A percentile compares a stretch with the other conserved stretches of the same genome.
phyloP scores from a whole-genome alignment of 106 monocot genomes.

The Dendrobium officinale region DNA sequence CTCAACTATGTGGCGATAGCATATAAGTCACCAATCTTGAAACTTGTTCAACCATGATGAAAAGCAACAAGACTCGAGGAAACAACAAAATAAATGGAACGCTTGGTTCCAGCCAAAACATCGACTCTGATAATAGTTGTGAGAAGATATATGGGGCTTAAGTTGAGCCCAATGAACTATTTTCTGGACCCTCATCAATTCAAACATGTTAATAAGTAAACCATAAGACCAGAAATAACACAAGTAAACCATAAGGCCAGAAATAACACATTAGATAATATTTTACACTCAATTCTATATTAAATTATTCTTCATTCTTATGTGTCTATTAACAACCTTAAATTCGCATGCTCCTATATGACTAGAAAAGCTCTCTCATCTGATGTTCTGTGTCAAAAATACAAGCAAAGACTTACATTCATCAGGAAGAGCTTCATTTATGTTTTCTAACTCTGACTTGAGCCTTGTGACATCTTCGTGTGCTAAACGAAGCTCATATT shows the following conservation, averaged over 20 bases:
- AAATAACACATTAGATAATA: background rate
- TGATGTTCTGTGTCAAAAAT: background rate
- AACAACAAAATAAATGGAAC: background rate
- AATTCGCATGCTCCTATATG: background rate
- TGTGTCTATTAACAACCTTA: background rate
- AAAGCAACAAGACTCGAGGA: background rate
- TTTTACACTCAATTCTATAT: background rate
- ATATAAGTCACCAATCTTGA: background rate
- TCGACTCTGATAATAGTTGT: no score
- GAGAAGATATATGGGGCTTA: background rate
- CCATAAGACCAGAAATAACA: background rate
- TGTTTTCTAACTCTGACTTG: constrained; percentile 66
- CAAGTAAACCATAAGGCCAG: background rate
- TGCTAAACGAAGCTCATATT: constrained; percentile 90
- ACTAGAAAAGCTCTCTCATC: background rate
- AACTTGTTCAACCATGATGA: background rate
- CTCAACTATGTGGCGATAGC: background rate
- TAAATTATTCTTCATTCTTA: background rate
- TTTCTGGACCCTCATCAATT: background rate
- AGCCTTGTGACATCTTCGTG: constrained; percentile 82
- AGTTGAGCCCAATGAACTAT: background rate
- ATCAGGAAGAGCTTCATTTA: constrained; percentile 29
- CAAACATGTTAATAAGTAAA: background rate
- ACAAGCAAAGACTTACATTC: constrained; percentile 7
- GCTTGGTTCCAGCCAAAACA: background rate